Percentiles rank a stretch among this genome's conserved stretches.
phyloP scores from a whole-genome alignment of 2,329 filamentous ascomycete genomes.

The Fusarium brachygibbosum region DNA sequence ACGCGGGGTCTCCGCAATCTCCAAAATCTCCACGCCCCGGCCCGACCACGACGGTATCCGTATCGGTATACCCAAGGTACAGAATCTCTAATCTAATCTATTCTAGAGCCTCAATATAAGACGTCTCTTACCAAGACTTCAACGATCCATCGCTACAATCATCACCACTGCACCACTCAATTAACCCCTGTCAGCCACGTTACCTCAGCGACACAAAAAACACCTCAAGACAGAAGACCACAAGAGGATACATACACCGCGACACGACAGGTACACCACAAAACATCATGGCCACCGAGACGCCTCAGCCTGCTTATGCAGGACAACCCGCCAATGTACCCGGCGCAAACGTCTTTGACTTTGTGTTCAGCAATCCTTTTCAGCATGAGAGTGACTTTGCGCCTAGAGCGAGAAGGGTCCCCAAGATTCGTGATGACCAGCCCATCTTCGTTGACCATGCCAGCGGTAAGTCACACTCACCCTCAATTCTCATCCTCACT shows the following conservation, averaged over 20 bases:
- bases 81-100: neutral
- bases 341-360: constrained; percentile 54
- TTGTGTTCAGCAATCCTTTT: constrained; percentile 56
- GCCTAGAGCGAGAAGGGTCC: constrained; percentile 50
- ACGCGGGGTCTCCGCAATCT: constrained; percentile 44
- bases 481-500: neutral
- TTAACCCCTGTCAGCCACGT: constrained; percentile 19
- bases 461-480: constrained; percentile 50
- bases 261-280: neutral
- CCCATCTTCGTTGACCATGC: constrained; percentile 59
- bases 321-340: constrained; percentile 39
- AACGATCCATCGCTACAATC: neutral
- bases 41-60: constrained; percentile 13
- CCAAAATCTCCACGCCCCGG: constrained; percentile 36
- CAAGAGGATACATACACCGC: neutral
- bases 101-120: constrained; percentile 35
- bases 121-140: neutral
- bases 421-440: constrained; percentile 51
- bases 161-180: neutral
- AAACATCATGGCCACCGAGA: constrained; percentile 38
- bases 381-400: constrained; percentile 49
- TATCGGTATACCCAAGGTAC: constrained; percentile 24
- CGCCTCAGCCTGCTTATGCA: constrained; percentile 28
- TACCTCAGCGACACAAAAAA: constrained; percentile 14
- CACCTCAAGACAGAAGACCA: neutral